Evolutionary conservation across 1,284 basidiomycete genomes (phyloP), one percentile per base, ranked within the genome.

Genomic region (Psilocybe mexicana): DNA sequence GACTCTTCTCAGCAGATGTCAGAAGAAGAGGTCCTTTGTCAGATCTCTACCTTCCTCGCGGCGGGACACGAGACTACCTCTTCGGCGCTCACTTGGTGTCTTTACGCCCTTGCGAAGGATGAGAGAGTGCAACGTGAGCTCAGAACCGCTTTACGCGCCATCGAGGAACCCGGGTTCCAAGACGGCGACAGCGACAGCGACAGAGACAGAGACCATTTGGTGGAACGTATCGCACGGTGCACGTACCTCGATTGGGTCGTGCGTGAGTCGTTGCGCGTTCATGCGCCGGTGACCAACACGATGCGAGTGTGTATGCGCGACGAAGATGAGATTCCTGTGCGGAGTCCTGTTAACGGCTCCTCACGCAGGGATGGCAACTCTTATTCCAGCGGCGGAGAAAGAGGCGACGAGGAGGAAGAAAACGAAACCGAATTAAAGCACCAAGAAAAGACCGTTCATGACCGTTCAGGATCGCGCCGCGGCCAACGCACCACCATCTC

Each of bases 31-130:
- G 83, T 90, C 2, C 74, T 87, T 26, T 88, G 83, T 58, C 90
- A 93, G 70, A 90, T 93, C 61, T 85, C 86, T 6, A 93, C 88
- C 0, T 90, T 93, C 69, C 79, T 93, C 48, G 79, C 84, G n/a
- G 84, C 84, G 2, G 83, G 85, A 18, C 80, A 86, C 70, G 86
- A 88, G 67, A 86, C 83, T 3, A 81, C 80, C 14, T 73, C 79
- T 0, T 86, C 84, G 0, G 85, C 87, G 0, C 74, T 90, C 0
- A 83, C 87, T 3, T 94, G 91, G 91, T 84, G 82, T 57, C 73
- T 93, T 1, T 87, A 87, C 68, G 81, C 83, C 26, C 82, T 93
- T 18, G 76, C 85, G 0, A 76, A 75, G 35, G 68, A 83, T 52
- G 82, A 78, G 0, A 73, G 74, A 0, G 72, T 78, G 6, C 92